A percentile compares a stretch with the other conserved stretches of the same genome.
Conservation (phyloP, 257 asterid genomes). For the Capsicum rhomboideum region DNA sequence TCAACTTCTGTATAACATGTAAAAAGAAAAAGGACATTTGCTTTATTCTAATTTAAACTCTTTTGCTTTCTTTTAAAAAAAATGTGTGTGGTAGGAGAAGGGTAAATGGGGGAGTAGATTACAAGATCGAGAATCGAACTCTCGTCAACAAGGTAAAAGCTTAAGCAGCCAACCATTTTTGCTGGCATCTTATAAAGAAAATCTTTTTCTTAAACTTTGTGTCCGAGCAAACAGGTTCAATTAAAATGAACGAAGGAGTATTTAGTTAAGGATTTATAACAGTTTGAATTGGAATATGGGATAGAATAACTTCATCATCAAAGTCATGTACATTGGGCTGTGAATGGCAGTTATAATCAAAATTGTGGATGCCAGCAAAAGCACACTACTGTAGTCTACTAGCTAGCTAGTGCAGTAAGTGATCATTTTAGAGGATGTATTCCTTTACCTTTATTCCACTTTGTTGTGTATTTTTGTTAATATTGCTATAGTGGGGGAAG, state of each 20-base stretch:
- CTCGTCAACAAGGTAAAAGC: too few relatives aligned
- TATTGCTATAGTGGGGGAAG: not conserved
- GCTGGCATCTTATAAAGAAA: not conserved
- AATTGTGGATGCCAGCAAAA: not conserved
- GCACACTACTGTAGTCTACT: not conserved
- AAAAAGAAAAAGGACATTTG: not conserved
- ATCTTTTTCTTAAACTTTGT: not conserved
- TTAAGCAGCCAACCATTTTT: too few relatives aligned
- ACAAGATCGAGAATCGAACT: too few relatives aligned
- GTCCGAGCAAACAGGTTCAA: not conserved
- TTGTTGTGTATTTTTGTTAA: not conserved
- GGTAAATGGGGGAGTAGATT: too few relatives aligned
- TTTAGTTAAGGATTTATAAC: not conserved
- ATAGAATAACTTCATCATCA: not conserved
- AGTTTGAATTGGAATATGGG: not conserved
- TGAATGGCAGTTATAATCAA: not conserved
- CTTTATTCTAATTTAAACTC: not conserved
- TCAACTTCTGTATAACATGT: not conserved
- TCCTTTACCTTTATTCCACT: not conserved
- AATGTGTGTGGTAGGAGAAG: too few relatives aligned
- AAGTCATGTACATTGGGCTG: not conserved
- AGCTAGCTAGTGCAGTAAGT: not conserved
- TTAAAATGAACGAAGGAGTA: not conserved
- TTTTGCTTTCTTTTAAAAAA: too few relatives aligned
- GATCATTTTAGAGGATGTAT: not conserved